Conservation (phyloP, 352 stramenopile species). For the Vaucheria bursata region DNA sequence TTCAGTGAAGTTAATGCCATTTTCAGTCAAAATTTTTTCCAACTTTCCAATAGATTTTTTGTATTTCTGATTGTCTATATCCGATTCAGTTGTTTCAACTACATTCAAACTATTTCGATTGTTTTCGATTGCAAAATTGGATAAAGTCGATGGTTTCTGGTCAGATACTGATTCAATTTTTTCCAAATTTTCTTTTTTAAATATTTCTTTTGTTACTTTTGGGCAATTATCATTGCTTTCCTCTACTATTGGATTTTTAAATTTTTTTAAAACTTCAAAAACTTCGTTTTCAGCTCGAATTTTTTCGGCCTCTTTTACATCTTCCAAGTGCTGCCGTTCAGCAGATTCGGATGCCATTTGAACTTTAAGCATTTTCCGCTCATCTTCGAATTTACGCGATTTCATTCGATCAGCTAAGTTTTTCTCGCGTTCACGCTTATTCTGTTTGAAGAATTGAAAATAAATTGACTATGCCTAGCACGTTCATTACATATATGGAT, state of each 20-base stretch:
- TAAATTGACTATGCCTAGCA: no score
- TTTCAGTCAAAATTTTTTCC: neutral
- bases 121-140: neutral
- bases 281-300: conserved; percentile 22
- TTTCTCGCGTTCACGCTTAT: neutral
- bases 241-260: conserved; percentile 1
- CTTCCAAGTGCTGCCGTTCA: conserved; percentile 28
- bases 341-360: conserved; percentile 40
- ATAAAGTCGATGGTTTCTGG: neutral
- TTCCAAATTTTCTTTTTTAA: neutral
- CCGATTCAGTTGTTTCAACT: neutral
- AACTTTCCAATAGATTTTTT: no score
- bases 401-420: conserved; percentile 19
- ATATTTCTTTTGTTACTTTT: no score
- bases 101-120: neutral
- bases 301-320: conserved; percentile 42
- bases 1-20: neutral
- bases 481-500: no score
- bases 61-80: neutral
- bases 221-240: no score
- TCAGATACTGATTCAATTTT: neutral
- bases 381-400: conserved; percentile 35
- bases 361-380: conserved; percentile 22
- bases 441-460: no score
- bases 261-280: neutral